phyloP scores from a whole-genome alignment of 176 grass and related monocot genomes.

The Ananas comosus region DNA sequence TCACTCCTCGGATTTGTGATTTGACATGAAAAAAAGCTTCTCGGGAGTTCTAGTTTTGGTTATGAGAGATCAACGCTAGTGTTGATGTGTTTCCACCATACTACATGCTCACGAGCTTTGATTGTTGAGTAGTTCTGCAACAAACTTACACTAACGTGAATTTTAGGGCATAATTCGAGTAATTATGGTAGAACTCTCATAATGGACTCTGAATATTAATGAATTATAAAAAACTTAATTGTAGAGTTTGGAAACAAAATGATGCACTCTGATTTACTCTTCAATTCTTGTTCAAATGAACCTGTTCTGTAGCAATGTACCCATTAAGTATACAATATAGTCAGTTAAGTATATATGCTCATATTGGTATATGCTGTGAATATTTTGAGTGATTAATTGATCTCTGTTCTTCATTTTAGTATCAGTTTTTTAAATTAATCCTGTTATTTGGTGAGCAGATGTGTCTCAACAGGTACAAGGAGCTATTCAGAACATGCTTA shows the following conservation, averaged over 20 bases:
- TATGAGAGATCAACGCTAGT: too few species aligned
- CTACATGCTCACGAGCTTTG: not conserved
- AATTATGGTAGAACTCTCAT: not conserved
- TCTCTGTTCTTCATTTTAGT: not conserved
- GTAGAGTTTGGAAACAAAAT: too few species aligned
- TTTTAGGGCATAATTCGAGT: not conserved
- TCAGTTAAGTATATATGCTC: too few species aligned
- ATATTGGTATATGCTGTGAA: too few species aligned
- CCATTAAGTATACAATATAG: too few species aligned
- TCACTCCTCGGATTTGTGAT: not conserved
- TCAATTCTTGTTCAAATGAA: too few species aligned
- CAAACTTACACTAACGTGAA: not conserved
- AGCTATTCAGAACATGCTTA: constrained; percentile 68
- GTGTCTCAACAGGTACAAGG: constrained; percentile 70
- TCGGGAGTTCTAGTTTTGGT: not conserved
- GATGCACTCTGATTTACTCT: too few species aligned
- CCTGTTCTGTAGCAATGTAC: too few species aligned
- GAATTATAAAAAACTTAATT: not conserved
- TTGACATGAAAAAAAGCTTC: not conserved
- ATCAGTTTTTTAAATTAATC: not conserved
- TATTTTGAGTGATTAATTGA: not conserved
- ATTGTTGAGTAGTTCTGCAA: not conserved
- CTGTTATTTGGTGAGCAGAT: constrained; percentile 33
- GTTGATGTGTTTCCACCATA: too few species aligned
- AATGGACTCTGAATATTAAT: not conserved